Conservation (phyloP, 2,329 filamentous ascomycete species). For the Cladosporium austrohemisphaericum region DNA sequence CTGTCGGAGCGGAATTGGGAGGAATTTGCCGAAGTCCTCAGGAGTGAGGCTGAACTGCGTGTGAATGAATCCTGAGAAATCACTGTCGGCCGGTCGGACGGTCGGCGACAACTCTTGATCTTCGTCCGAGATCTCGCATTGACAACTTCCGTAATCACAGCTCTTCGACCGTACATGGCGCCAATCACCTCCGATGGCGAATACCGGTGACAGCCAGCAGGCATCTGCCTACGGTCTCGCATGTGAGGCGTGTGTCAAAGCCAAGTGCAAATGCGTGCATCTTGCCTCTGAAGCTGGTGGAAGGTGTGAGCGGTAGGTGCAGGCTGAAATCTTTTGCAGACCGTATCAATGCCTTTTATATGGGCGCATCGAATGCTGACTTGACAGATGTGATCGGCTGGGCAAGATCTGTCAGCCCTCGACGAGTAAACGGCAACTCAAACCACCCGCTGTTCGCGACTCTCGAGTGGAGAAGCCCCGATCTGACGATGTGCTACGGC, state of each 20-base stretch:
- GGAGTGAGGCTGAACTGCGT: too few species aligned
- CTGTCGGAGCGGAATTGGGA: too few species aligned
- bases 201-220: not conserved
- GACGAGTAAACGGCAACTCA: constrained; percentile 9
- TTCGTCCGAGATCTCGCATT: not conserved
- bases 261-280: constrained; percentile 10
- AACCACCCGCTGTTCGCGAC: not conserved
- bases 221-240: constrained; percentile 12
- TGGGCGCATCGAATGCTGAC: not conserved
- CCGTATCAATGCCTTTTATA: too few species aligned
- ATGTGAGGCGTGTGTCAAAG: constrained; percentile 7
- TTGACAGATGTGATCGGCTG: constrained; percentile 4
- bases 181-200: not conserved
- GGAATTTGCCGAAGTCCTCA: too few species aligned
- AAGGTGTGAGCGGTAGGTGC: constrained; percentile 4
- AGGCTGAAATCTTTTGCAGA: not conserved
- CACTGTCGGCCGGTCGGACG: too few species aligned
- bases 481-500: not conserved
- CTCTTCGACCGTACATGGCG: too few species aligned
- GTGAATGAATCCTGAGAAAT: too few species aligned
- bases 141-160: not conserved
- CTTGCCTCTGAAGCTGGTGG: not conserved
- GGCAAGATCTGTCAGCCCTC: constrained; percentile 6
- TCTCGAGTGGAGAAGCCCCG: constrained; percentile 2
- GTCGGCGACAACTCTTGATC: constrained; percentile 4